These are phyloP conservation scores for Blastobotrys proliferans DNA, from an alignment of 1,139 yeast genomes.

Conservation along the genomic window DNA sequence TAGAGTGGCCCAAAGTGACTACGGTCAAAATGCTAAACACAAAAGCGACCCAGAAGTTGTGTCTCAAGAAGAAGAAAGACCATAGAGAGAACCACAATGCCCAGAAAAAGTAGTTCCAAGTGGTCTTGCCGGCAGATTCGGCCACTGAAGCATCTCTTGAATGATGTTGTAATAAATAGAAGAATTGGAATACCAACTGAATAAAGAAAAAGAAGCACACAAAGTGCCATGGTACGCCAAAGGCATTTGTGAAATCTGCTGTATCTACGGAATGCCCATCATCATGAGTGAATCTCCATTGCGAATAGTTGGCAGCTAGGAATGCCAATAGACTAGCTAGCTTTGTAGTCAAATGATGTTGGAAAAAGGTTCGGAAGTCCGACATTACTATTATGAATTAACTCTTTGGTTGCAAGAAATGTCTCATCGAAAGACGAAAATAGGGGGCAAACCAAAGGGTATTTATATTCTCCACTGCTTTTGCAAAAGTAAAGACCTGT, in stretches of 20 bases:
- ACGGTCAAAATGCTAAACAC: constrained; percentile 10
- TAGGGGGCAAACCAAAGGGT: not conserved
- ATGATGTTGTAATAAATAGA: constrained; percentile 14
- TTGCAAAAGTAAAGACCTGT: no score
- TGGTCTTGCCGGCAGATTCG: constrained; percentile 11
- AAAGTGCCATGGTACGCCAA: constrained; percentile 5
- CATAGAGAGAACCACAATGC: constrained; percentile 13
- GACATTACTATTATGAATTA: not conserved
- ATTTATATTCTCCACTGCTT: constrained; percentile 3
- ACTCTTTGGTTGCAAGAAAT: not conserved
- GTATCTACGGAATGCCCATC: constrained; percentile 7
- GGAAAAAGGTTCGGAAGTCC: constrained; percentile 3
- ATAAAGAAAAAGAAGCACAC: constrained; percentile 3
- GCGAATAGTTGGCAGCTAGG: constrained; percentile 12
- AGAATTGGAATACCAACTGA: constrained; percentile 12
- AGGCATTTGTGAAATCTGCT: constrained; percentile 5
- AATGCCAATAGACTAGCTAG: constrained; percentile 12
- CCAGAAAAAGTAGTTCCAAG: constrained; percentile 12
- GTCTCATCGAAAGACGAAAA: not conserved
- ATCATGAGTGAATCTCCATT: constrained; percentile 1
- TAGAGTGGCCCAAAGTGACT: constrained; percentile 1
- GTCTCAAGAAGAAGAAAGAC: constrained; percentile 11
- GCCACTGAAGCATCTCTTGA: constrained; percentile 10
- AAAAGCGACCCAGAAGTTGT: constrained; percentile 11
- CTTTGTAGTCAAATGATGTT: constrained; percentile 6